A percentile compares a stretch with the other conserved stretches of the same genome.
Conservation (phyloP, 495 filamentous ascomycete genomes). For the Penicillium fimorum region DNA sequence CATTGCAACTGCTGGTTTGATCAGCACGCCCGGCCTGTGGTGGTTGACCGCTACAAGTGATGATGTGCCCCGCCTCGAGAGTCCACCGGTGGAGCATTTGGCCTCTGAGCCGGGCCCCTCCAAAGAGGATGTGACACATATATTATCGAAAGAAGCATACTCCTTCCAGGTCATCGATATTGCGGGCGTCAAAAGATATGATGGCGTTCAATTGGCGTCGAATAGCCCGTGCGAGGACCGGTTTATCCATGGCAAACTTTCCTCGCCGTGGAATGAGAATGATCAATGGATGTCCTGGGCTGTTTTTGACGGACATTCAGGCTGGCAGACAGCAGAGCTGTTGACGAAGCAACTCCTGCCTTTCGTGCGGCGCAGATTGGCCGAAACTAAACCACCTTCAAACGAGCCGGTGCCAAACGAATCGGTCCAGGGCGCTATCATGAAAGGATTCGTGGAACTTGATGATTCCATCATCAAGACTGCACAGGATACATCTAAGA, state of each 20-base stretch:
- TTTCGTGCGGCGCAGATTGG: conserved; percentile 37
- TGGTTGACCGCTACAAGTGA: conserved; percentile 22
- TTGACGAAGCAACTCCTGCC: conserved; percentile 42
- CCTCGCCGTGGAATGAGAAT: conserved; percentile 34
- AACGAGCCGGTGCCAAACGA: conserved; percentile 18
- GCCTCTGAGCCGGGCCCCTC: conserved; percentile 17
- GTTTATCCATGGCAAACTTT: conserved; percentile 44
- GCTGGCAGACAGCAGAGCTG: conserved; percentile 43
- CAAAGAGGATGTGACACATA: conserved; percentile 25
- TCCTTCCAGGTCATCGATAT: conserved; percentile 29
- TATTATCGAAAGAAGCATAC: conserved; percentile 30
- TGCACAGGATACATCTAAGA: conserved; percentile 30
- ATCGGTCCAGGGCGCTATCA: conserved; percentile 41
- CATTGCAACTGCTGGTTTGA: conserved; percentile 13
- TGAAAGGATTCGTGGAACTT: conserved; percentile 46
- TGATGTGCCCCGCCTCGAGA: conserved; percentile 22
- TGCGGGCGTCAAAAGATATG: conserved; percentile 40
- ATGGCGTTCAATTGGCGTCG: conserved; percentile 45
- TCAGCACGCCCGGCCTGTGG: conserved; percentile 23
- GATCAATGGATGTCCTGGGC: conserved; percentile 49
- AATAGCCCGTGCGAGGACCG: conserved; percentile 50
- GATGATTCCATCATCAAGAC: conserved; percentile 50
- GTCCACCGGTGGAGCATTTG: conserved; percentile 15
- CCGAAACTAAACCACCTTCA: conserved; percentile 21
- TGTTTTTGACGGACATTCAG: conserved; percentile 53